Evolutionary conservation across 495 filamentous ascomycete species (phyloP), one percentile per base, ranked within the genome.

Genomic region (Neurospora terricola): DNA sequence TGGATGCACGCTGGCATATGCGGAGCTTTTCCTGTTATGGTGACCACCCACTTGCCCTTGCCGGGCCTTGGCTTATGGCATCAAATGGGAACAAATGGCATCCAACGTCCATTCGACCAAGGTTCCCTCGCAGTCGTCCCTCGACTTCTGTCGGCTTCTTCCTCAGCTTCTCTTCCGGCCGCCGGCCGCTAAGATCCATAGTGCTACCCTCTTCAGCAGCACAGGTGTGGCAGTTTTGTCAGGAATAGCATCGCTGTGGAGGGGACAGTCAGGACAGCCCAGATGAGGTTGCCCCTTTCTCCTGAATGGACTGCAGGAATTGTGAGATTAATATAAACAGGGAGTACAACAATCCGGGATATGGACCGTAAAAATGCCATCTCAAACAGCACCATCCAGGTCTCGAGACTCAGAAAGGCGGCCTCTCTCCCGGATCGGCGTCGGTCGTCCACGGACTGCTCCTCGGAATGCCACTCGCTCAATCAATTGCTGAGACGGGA

Each of bases 91-190:
- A 59, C 11, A 14, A 43, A 43, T 75, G 74, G 73, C 74, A 81
- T 79, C 77, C 70, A 39, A 54, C 40, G n/a, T 48, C 45, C 73
- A 43, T 38, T 72, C 66, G 38, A 59, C 62, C 70, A 39, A 73
- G 69, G 40, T 43, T 54, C 70, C 16, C 9, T 76, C 70, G 69
- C 72, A 73, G 75, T 18, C 62, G 73, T 78, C 78, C 75, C 72
- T 78, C 69, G 21, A 18, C 73, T 81, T 81, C 79, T 77, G 43
- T 80, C 68, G 73, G 76, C 69, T 81, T 81, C 79, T 80, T 59
- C 45, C 69, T 72, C 77, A 77, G 74, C 77, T 76, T 45, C 39
- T 74, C 27, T 39, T 70, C 37, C 68, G 18, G 72, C 72, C 54
- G 36, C 42, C 16, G 38, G 38, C 71, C 74, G 73, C 73, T 76